A percentile compares a stretch with the other conserved stretches of the same genome.
These are phyloP conservation scores for Flaveria sonorensis DNA, from an alignment of 129 eudicot species.

Conservation along the genomic window DNA sequence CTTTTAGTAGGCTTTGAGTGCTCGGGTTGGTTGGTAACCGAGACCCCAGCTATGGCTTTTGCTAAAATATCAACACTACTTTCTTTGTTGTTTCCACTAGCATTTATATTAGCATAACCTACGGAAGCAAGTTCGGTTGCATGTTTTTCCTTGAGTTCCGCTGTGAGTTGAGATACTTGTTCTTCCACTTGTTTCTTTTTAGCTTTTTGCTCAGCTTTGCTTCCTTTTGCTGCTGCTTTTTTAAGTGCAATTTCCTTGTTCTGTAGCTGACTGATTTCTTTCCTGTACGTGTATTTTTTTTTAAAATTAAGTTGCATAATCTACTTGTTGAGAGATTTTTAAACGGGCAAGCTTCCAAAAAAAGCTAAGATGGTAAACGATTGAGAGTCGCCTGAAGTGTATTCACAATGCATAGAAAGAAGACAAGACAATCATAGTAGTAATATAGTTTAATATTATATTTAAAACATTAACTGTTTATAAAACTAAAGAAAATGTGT, in stretches of 20 bases:
- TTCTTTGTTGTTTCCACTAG: constrained; percentile 42
- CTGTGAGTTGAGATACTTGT: constrained; percentile 62
- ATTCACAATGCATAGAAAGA: neutral
- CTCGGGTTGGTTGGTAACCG: constrained; percentile 57
- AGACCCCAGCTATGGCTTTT: constrained; percentile 85
- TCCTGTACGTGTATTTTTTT: constrained; percentile 43
- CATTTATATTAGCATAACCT: constrained; percentile 52
- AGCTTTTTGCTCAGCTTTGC: constrained; percentile 97
- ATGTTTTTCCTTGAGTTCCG: constrained; percentile 74
- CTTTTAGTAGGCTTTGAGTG: constrained; percentile 77
- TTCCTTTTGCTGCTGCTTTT: constrained; percentile 97
- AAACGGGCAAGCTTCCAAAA: neutral
- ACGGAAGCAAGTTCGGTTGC: constrained; percentile 73
- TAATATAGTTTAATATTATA: neutral
- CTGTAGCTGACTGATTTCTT: constrained; percentile 75
- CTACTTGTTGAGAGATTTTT: constrained; percentile 1
- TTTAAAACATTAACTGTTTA: neutral
- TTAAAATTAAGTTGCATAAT: neutral
- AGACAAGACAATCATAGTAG: neutral
- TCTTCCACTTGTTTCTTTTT: constrained; percentile 97
- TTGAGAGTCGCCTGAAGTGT: neutral
- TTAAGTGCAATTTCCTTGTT: constrained; percentile 80
- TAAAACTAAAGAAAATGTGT: neutral
- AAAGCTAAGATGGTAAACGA: neutral
- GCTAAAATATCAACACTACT: constrained; percentile 38